Evolutionary conservation across 495 filamentous ascomycete genomes (phyloP).

Genomic region (Trypethelium eluteriae): DNA sequence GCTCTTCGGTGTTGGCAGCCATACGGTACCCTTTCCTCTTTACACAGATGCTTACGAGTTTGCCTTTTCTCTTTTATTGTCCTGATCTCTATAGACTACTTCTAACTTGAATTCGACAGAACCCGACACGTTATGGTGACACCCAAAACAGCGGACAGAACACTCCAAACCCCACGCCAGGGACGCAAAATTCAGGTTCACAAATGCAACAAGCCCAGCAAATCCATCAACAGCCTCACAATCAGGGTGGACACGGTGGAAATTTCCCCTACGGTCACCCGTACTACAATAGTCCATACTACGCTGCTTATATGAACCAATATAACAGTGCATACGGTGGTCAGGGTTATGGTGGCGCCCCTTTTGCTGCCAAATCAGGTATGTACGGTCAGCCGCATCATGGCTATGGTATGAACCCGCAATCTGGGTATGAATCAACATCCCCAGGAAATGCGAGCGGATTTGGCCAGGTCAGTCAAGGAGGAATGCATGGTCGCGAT

Average conservation of each 20-base stretch:
- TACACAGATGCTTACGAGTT: too few species aligned
- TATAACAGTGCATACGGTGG: conserved; percentile 43
- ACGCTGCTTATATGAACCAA: conserved; percentile 71
- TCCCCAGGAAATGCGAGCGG: conserved; percentile 64
- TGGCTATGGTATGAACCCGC: conserved; percentile 62
- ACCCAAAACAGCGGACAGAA: conserved; percentile 77
- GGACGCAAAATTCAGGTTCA: conserved; percentile 46
- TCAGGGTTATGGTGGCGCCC: conserved; percentile 57
- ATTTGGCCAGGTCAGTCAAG: conserved; percentile 46
- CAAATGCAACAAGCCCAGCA: conserved; percentile 51
- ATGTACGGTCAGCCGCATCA: conserved; percentile 76
- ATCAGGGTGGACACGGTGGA: conserved; percentile 41
- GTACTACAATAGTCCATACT: conserved; percentile 76
- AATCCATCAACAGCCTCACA: conserved; percentile 55
- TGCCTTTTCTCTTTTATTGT: too few species aligned
- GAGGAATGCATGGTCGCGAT: conserved; percentile 35
- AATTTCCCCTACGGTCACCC: conserved; percentile 63
- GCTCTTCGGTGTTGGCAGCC: too few species aligned
- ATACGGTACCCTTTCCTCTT: too few species aligned
- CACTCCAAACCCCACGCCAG: conserved; percentile 75
- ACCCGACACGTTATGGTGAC: conserved; percentile 66
- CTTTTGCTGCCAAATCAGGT: conserved; percentile 52
- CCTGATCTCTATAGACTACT: too few species aligned
- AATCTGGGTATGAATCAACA: conserved; percentile 64
- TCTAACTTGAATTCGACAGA: conserved; percentile 40